A percentile compares a stretch with the other conserved stretches of the same genome.
phyloP scores from a whole-genome alignment of 306 rosid species.

The Mimosa bimucronata region DNA sequence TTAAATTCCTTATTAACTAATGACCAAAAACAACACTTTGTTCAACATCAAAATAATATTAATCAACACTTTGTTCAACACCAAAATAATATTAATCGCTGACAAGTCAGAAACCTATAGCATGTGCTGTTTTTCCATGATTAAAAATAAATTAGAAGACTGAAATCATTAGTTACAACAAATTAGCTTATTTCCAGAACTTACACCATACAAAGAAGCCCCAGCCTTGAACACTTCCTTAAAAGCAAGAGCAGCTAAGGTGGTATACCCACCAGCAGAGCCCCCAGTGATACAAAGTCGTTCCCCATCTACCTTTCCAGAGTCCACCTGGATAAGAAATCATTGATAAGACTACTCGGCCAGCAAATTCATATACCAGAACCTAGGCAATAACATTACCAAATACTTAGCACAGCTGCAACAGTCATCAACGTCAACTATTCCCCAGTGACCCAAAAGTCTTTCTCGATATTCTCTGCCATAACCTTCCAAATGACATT shows the following conservation, averaged over 20 bases:
- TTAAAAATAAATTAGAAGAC: conserved; percentile 10
- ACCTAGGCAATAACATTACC: conserved; percentile 51
- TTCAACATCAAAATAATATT: neutral
- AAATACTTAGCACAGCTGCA: conserved; percentile 91
- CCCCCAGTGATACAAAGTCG: conserved; percentile 88
- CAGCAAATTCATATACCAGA: conserved; percentile 28
- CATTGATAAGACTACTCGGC: neutral
- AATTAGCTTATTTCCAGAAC: conserved; percentile 40
- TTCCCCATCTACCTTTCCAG: conserved; percentile 80
- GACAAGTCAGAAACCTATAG: neutral
- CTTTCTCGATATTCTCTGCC: conserved; percentile 93
- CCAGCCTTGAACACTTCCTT: conserved; percentile 81
- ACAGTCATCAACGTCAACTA: conserved; percentile 96
- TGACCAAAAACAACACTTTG: neutral
- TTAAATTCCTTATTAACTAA: neutral
- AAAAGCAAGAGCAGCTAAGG: conserved; percentile 92
- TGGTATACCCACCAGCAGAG: conserved; percentile 98
- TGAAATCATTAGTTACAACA: conserved; percentile 1
- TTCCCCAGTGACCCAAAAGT: conserved; percentile 84
- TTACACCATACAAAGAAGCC: conserved; percentile 90
- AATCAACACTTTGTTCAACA: neutral
- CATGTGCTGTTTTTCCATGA: neutral
- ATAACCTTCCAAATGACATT: conserved; percentile 62
- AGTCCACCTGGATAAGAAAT: conserved; percentile 62
- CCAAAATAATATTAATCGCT: neutral